Base-by-base conservation (phyloP, 257 asterid genomes). In the Solanum chmielewskii region DNA sequence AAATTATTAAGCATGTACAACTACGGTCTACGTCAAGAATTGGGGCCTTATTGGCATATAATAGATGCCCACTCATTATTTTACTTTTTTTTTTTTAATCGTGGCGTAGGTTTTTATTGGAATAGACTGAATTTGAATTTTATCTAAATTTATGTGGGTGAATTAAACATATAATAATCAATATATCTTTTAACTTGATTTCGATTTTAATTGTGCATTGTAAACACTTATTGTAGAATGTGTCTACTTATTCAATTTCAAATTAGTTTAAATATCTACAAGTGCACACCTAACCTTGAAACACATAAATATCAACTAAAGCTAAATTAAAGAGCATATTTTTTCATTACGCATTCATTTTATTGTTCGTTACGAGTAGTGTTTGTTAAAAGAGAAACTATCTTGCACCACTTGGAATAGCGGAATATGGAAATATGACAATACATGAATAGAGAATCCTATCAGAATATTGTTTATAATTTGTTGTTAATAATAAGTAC, bases 281-380 rank as follows among this genome's bases (percentile, higher is more conserved):
- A 3, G 2, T 20, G 2, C 2, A 56, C 64, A 9, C 5, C 25
- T 0, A 52, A 0, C 1, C 7, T 52, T 52, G 2, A 52, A 52
- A 52, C 3, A 4, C 3, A 7, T 52, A 52, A 52, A 52, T 52
- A 1, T 6, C 60, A 16, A 9, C 4, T 52, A 16, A 52, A 52
- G 4, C 2, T 9, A 49, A 49, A 49, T 6, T 6, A 16, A 52
- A 52, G 4, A 3, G 0, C 4, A 52, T 52, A 52, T 16, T 18
- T 52, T 18, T 52, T 4, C 2, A 7, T 52, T 18, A 52, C 20
- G 2, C n/a, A 23, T 52, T 52, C n/a, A 52, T 52, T 52, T 52
- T 52, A 18, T 52, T 52, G 11, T 52, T 52, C 62, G n/a, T 18
- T 52, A 11, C 62, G 7, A 52, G 62, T 52, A 52, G 62, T 18